Evolutionary conservation across 108 stramenopile species (phyloP), one percentile per base, ranked within the genome.

Genomic region (Stephanodiscus minutulus): DNA sequence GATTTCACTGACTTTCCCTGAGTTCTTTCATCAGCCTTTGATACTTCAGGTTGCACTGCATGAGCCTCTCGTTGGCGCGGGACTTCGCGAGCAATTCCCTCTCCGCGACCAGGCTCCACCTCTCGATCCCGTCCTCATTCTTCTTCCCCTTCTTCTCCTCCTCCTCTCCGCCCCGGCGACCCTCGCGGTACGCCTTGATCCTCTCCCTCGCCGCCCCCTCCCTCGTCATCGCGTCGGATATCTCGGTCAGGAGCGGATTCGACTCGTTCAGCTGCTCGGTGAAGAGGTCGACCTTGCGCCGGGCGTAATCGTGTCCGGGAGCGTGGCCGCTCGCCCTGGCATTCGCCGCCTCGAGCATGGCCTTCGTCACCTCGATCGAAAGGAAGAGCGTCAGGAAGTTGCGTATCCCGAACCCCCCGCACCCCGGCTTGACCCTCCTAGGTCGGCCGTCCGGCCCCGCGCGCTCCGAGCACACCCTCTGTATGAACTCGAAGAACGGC

Each of bases 401-500:
- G 1, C 92, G 81, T 63, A 96, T 96, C 81, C 93, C 91, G 64
- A 92, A 92, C 10, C 95, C 95, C 9, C 95, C 95, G 70, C 95
- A 96, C 7, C 92, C 92, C 7, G 95, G 87, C 61, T 88, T 91
- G 17, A 92, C 61, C 36, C 73, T 59, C 36, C 67, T 66, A 2
- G 86, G 84, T 64, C 86, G 88, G 0, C 93, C 90, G 64, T 85
- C 77, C n/a, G 81, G 81, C 10, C 82, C 85, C 7, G 61, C 24
- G 55, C 85, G 83, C 60, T 88, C 79, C 10, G 87, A 83, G 77
- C 95, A 96, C 1, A 94, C 95, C 31, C 95, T 73, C 58, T 96
- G 91, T 31, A 96, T 96, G 64, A 91, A 94, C 73, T 96, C 95
- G 44, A 94, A 81, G 73, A 96, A 96, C 5, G 95, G 95, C 1